Base-by-base conservation (phyloP, 768 basidiomycete species). In the Boletus vermiculosoides region DNA sequence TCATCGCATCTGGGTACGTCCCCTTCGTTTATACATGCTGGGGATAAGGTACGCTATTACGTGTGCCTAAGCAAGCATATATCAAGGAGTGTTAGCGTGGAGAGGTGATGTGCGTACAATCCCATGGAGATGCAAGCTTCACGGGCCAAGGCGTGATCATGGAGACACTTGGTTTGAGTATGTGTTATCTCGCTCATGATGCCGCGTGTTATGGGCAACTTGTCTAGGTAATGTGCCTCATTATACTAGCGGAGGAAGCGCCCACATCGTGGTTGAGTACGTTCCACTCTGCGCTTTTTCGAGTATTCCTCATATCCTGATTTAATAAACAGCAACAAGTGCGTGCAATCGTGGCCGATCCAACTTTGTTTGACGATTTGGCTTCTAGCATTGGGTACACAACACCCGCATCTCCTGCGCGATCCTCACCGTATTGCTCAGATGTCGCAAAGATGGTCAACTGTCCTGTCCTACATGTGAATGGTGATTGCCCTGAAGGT, bases 71-170 rank as follows among this genome's bases (percentile, higher is more conserved):
- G 22, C 23, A 18, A 9, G 13, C 30, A 3, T 44, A 23, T 49
- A 40, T 50, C n/a, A 18, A 48, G 50, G 60, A 64, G 59, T 72
- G 3, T 18, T 50, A 11, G 15, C 12, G 8, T 52, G 85, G 87
- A 68, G 82, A 79, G 64, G 94, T 87, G 3, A 87, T 96, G 83
- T 93, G 88, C 59, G 87, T 96, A 0, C 92, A 94, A 64, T 71
- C 96, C 46, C 94, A 96, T 60, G 94, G 94, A 3, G 94, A 97
- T 69, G 93, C 91, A 1, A 92, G 89, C 56, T 95, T 96, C 66
- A 82, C 88, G 0, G 94, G 94, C 0, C 94, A 96, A 69, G 94
- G 94, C 2, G 79, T 96, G 5, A 83, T 94, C 18, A 94, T 93
- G 86, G 94, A 96, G 71, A 80, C 82, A 18, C 77, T 97, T 33